phyloP scores from a whole-genome alignment of 352 stramenopile species.

The Globisporangium paroecandrum region DNA sequence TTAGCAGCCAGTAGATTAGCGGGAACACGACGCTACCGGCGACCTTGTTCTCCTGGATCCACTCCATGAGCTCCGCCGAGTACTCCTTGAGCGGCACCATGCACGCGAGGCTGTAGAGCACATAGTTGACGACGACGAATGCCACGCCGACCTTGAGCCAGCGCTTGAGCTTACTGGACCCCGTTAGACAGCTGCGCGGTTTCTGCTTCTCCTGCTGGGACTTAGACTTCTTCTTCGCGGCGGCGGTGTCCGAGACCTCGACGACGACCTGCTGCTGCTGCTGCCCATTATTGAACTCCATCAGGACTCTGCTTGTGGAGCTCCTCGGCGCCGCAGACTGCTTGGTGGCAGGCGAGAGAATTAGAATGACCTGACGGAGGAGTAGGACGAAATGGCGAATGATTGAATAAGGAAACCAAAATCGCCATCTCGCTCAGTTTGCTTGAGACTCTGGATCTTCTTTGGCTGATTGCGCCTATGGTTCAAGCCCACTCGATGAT shows the following conservation, averaged over 20 bases:
- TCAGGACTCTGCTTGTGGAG: neutral
- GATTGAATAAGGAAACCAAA: neutral
- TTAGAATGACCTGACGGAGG: neutral
- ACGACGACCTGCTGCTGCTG: neutral
- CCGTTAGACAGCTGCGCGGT: conserved; percentile 2
- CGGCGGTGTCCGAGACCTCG: neutral
- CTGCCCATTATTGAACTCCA: neutral
- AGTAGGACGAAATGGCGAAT: neutral
- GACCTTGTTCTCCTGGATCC: conserved; percentile 46
- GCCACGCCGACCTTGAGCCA: conserved; percentile 27
- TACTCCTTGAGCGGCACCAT: conserved; percentile 47
- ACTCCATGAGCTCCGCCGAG: conserved; percentile 27
- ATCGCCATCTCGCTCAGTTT: neutral
- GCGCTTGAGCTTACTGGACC: conserved; percentile 9
- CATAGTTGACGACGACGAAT: conserved; percentile 13
- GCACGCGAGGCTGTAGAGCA: conserved; percentile 21
- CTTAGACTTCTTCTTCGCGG: neutral
- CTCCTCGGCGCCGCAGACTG: too few relatives aligned
- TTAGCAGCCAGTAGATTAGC: conserved; percentile 48
- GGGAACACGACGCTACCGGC: conserved; percentile 50
- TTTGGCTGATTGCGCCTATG: neutral
- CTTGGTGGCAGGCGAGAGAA: neutral
- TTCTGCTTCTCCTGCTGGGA: neutral
- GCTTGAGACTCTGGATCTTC: neutral
- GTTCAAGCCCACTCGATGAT: neutral